Percentiles rank a stretch among this genome's conserved stretches.
Conservation (phyloP, 768 basidiomycete genomes). For the Boletellus emodensis region DNA sequence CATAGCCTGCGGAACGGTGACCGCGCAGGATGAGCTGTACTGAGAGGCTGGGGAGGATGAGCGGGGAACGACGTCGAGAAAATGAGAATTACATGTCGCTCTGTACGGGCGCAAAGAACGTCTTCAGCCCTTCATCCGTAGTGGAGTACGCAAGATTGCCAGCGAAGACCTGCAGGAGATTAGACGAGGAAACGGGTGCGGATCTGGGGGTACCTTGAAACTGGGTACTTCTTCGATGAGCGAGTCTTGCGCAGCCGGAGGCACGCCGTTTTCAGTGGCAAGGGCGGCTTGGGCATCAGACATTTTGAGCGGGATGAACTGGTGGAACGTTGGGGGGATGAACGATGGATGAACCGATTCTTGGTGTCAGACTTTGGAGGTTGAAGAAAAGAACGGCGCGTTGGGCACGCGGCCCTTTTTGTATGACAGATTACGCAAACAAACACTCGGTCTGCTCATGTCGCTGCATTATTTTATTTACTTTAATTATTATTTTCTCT, state of each 20-base stretch:
- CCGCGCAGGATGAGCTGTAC: slow-evolving; percentile 86
- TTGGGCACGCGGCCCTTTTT: slow-evolving; percentile 35
- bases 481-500: slow-evolving; percentile 2
- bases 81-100: slow-evolving; percentile 72
- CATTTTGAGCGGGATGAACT: slow-evolving; percentile 64
- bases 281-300: slow-evolving; percentile 88
- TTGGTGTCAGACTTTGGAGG: slow-evolving; percentile 79
- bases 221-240: slow-evolving; percentile 66
- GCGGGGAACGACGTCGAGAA: neutral
- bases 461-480: slow-evolving; percentile 28
- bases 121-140: slow-evolving; percentile 91
- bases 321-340: slow-evolving; percentile 52
- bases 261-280: slow-evolving; percentile 79
- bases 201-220: slow-evolving; percentile 61
- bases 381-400: slow-evolving; percentile 49
- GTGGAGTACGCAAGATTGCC: slow-evolving; percentile 95
- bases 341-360: slow-evolving; percentile 78
- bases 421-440: slow-evolving; percentile 27
- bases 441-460: slow-evolving; percentile 26
- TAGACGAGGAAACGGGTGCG: slow-evolving; percentile 13
- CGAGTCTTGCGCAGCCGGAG: slow-evolving; percentile 69
- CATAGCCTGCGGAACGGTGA: slow-evolving; percentile 84
- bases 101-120: slow-evolving; percentile 86
- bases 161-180: slow-evolving; percentile 69
- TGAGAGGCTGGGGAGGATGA: slow-evolving; percentile 52